These are phyloP conservation scores for Colletotrichum caudatum DNA, from an alignment of 2,329 filamentous ascomycete genomes.

Conservation along the genomic window DNA sequence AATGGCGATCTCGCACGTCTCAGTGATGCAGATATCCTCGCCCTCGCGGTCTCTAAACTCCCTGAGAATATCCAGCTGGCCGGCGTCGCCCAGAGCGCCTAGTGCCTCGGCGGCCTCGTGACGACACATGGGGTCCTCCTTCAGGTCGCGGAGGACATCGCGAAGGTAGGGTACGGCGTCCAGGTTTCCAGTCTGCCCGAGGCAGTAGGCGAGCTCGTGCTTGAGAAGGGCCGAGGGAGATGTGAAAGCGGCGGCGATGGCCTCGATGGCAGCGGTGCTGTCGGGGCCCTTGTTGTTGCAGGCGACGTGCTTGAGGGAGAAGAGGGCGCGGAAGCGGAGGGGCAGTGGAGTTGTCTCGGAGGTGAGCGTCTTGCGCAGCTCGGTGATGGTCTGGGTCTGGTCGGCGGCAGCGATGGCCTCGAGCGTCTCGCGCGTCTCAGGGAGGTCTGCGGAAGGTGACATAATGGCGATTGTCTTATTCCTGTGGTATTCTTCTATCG, in stretches of 20 bases:
- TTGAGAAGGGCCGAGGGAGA: constrained; percentile 92
- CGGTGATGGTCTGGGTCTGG: constrained; percentile 57
- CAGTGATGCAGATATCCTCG: constrained; percentile 84
- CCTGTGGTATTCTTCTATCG: constrained; percentile 23
- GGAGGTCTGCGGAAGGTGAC: constrained; percentile 44
- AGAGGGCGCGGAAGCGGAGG: constrained; percentile 93
- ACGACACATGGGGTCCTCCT: constrained; percentile 94
- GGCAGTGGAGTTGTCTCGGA: constrained; percentile 86
- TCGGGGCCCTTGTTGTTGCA: constrained; percentile 74
- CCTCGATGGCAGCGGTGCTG: constrained; percentile 70
- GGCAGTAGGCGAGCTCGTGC: constrained; percentile 96
- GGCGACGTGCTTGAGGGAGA: constrained; percentile 95
- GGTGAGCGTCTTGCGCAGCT: constrained; percentile 80
- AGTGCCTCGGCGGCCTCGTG: constrained; percentile 97
- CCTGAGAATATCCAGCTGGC: constrained; percentile 79
- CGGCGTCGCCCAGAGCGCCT: constrained; percentile 82
- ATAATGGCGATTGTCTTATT: constrained; percentile 37
- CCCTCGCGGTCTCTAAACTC: constrained; percentile 78
- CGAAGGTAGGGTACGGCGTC: constrained; percentile 80
- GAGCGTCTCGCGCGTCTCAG: constrained; percentile 38
- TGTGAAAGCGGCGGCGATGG: constrained; percentile 87
- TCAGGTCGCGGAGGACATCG: constrained; percentile 77
- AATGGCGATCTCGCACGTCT: constrained; percentile 97
- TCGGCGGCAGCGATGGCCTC: constrained; percentile 39
- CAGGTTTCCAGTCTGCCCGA: constrained; percentile 87